Base-by-base conservation (phyloP, 163 green algal species). In the Chlamydomonas reinhardtii region DNA sequence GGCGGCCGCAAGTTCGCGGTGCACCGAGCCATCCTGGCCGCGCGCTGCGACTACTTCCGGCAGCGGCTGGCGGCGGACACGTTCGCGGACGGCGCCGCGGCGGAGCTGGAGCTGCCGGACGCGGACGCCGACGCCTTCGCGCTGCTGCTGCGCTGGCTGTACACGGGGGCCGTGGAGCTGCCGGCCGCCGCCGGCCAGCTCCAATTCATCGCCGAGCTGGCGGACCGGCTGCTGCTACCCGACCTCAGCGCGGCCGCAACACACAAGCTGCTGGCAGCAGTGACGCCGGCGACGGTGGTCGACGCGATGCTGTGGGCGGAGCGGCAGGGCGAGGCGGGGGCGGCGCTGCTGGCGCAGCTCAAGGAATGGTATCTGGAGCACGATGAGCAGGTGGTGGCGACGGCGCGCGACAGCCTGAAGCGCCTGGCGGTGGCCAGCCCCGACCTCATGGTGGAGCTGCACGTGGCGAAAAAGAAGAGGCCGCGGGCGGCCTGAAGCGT, bases 181-280 rank as follows among this genome's bases (percentile, higher is more conserved):
- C 39, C 39, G 2, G 62, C 62, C 27, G 62, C 2, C 25, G 12
- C 35, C 35, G 4, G 1, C 12, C 9, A 24, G 70, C 32, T 43
- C 27, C 25, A n/a, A 25, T 3, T 8, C 8, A 0, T 76, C 35
- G 72, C 72, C 0, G 72, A 76, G 72, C 72, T 76, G 39, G 39
- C 72, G 39, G 72, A 76, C 39, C 37, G 72, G 27, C 39, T 76
- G 72, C 72, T 76, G 72, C 72, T 76, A 4, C 72, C 72, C 35
- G 72, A 62, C 20, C 72, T 76, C 35, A 35, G 72, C 39, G 0
- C 4, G 27, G 25, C 35, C 4, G 62, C 27, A 8, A 22, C n/a
- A 29, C 4, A 5, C 5, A 4, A 20, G 4, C 4, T 76, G 39
- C 39, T 61, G 72, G 25, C 27, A 27, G 8, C 14, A 0, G 39